Conservation (phyloP, 1,284 basidiomycete genomes). For the Fomitiporia mediterranea region DNA sequence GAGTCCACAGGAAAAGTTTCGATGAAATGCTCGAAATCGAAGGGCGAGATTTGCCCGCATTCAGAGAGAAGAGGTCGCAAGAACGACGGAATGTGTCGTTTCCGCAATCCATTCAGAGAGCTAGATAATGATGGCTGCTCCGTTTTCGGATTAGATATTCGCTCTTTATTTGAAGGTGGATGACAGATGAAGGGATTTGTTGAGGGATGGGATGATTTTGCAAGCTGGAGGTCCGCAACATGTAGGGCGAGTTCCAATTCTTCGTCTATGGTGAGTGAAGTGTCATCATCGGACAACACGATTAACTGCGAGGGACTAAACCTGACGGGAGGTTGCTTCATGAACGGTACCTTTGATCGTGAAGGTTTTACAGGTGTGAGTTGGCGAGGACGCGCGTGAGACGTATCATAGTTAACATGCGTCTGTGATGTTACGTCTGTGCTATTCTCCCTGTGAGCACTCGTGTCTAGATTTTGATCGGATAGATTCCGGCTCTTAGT, state of each 20-base stretch:
- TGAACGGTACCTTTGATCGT: not conserved
- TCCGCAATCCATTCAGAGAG: conserved; percentile 30
- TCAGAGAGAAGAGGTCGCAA: conserved; percentile 59
- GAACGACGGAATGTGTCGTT: conserved; percentile 38
- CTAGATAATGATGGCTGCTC: conserved; percentile 28
- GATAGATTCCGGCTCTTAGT: too few relatives aligned
- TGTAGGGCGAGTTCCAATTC: conserved; percentile 19
- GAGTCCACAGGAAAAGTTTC: conserved; percentile 66
- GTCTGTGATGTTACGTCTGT: too few relatives aligned
- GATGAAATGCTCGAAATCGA: conserved; percentile 77
- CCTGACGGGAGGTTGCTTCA: not conserved
- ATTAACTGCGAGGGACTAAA: not conserved
- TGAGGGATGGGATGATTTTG: not conserved
- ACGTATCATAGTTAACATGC: conserved; percentile 1
- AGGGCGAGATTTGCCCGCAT: conserved; percentile 59
- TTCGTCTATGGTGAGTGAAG: conserved; percentile 14
- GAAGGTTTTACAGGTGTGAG: conserved; percentile 4
- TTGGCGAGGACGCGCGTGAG: not conserved
- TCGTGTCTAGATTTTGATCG: too few relatives aligned
- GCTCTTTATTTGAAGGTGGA: not conserved
- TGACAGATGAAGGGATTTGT: not conserved
- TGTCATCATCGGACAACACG: conserved; percentile 6
- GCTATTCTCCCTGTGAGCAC: too few relatives aligned
- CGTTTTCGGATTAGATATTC: not conserved
- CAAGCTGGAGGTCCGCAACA: conserved; percentile 14